Evolutionary conservation across 768 basidiomycete genomes (phyloP).

Genomic region (Hydnomerulius pinastri): DNA sequence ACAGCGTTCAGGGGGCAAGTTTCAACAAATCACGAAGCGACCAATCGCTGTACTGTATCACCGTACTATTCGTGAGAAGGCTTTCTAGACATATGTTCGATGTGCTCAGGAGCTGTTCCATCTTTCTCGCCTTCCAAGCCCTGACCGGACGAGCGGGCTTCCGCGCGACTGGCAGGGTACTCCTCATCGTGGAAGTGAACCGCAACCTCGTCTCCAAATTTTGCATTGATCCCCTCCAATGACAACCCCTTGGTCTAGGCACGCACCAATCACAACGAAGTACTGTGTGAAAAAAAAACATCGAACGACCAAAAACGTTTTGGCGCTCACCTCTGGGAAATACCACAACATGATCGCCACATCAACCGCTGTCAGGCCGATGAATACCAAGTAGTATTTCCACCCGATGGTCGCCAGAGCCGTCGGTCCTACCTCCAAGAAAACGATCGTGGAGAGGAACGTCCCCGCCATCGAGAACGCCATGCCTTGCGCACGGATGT

Average conservation of each 20-base stretch:
- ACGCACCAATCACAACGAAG: not conserved
- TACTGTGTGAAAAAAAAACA: not conserved
- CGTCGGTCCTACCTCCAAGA: not conserved
- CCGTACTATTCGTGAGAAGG: too few relatives aligned
- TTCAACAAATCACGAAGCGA: too few relatives aligned
- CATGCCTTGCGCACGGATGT: not conserved
- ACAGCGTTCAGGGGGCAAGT: too few relatives aligned
- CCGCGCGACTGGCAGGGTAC: not conserved
- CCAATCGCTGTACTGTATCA: too few relatives aligned
- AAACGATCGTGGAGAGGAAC: not conserved
- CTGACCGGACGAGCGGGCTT: not conserved
- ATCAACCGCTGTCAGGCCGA: too few relatives aligned
- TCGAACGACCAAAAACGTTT: not conserved
- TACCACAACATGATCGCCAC: not conserved
- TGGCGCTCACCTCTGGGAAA: not conserved
- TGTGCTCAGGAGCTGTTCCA: too few relatives aligned
- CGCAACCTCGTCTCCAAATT: not conserved
- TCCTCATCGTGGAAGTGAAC: not conserved
- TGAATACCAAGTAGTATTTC: not conserved
- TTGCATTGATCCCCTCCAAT: conserved; percentile 3
- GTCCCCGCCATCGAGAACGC: not conserved
- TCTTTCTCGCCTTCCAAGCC: too few relatives aligned
- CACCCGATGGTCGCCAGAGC: not conserved
- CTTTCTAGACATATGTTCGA: too few relatives aligned
- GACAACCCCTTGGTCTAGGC: not conserved